A percentile compares a stretch with the other conserved stretches of the same genome.
Evolutionary conservation across 371 early-diverging fungal species (phyloP).

Genomic region (Mucor lusitanicus): DNA sequence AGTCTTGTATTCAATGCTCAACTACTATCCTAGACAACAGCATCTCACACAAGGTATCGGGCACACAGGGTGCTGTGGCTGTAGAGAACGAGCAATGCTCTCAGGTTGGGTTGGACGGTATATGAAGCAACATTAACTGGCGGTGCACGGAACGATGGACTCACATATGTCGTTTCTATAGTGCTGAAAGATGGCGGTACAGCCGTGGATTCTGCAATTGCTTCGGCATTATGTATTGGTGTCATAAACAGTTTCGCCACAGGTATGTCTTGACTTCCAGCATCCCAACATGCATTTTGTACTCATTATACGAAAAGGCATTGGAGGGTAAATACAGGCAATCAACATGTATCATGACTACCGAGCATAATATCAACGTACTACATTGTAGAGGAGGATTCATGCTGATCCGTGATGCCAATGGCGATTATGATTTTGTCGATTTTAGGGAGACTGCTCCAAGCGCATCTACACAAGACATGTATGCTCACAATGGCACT

Average conservation of each 20-base stretch:
- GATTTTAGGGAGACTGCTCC: slow-evolving; percentile 94
- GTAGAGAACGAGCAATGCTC: slow-evolving; percentile 85
- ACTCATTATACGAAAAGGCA: slow-evolving; percentile 20
- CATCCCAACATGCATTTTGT: not conserved
- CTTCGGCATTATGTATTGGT: slow-evolving; percentile 91
- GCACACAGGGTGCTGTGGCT: slow-evolving; percentile 74
- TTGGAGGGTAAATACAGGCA: slow-evolving; percentile 37
- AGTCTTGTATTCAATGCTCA: not conserved
- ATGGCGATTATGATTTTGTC: slow-evolving; percentile 58
- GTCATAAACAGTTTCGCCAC: slow-evolving; percentile 92
- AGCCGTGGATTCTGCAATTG: slow-evolving; percentile 96
- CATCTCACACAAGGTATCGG: not conserved
- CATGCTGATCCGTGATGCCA: slow-evolving; percentile 79
- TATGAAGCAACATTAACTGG: not conserved
- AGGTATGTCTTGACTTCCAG: slow-evolving; percentile 61
- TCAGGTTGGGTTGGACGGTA: slow-evolving; percentile 79
- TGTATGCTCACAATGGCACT: slow-evolving; percentile 66
- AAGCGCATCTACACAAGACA: slow-evolving; percentile 60
- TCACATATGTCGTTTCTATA: slow-evolving; percentile 8
- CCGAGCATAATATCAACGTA: not conserved
- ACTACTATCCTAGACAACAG: not conserved
- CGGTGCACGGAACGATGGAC: not conserved
- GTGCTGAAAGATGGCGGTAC: slow-evolving; percentile 90
- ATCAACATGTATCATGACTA: not conserved
- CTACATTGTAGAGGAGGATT: slow-evolving; percentile 82